phyloP scores from a whole-genome alignment of 225 moss, liverwort and hornwort species.

The Lunularia cruciata region DNA sequence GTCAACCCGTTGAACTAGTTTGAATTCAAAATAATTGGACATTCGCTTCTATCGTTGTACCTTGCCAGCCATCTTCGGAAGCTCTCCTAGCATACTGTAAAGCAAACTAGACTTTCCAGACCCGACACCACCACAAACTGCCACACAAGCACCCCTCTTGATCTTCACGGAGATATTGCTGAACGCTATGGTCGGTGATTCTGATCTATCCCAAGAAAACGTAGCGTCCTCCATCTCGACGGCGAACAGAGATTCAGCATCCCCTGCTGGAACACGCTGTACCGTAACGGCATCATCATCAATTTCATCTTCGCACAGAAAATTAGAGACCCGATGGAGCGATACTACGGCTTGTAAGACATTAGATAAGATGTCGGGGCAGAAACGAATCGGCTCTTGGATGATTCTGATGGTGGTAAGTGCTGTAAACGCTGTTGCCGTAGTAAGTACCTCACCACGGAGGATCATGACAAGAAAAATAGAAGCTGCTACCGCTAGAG shows the following conservation, averaged over 20 bases:
- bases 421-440: conserved; percentile 51
- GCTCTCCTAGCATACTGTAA: conserved; percentile 39
- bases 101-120: conserved; percentile 45
- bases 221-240: conserved; percentile 29
- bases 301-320: conserved; percentile 49
- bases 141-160: conserved; percentile 25
- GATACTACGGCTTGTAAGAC: conserved; percentile 42
- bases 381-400: conserved; percentile 43
- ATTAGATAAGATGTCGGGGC: conserved; percentile 39
- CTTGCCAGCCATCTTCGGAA: conserved; percentile 33
- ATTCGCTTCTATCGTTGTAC: background rate
- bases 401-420: conserved; percentile 49
- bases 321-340: conserved; percentile 32
- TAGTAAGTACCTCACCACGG: conserved; percentile 34
- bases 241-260: background rate
- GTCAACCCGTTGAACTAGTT: too few species aligned
- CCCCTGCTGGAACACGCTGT: background rate
- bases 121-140: conserved; percentile 43
- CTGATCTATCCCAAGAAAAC: conserved; percentile 32
- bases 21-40: too few species aligned
- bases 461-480: conserved; percentile 39
- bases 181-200: conserved; percentile 15
- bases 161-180: conserved; percentile 22
- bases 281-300: conserved; percentile 33
- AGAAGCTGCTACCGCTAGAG: conserved; percentile 34